These are phyloP conservation scores for Pythium dissimile DNA, from an alignment of 352 stramenopile genomes.

Conservation along the genomic window DNA sequence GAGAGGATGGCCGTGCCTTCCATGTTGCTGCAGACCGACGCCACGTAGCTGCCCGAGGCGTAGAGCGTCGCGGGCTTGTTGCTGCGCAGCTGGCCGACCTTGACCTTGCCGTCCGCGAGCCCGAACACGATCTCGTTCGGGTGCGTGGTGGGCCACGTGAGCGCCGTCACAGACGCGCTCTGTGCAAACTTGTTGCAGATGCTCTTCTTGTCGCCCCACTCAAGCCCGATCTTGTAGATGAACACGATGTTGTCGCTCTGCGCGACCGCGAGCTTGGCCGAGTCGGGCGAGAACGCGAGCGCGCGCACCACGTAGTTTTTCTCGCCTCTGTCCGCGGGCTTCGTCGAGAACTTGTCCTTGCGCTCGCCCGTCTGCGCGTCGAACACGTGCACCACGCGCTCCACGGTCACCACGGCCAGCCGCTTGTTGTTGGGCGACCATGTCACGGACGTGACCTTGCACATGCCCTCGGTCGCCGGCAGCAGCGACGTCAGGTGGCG, in stretches of 20 bases:
- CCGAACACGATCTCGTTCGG: constrained; percentile 94
- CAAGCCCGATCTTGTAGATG: constrained; percentile 94
- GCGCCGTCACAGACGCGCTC: constrained; percentile 73
- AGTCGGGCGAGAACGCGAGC: constrained; percentile 92
- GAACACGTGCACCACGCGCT: constrained; percentile 92
- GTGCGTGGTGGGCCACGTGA: constrained; percentile 90
- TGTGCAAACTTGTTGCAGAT: constrained; percentile 96
- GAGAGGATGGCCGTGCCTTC: constrained; percentile 88
- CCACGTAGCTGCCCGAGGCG: constrained; percentile 78
- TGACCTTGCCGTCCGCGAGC: constrained; percentile 92
- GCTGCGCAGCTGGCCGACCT: constrained; percentile 89
- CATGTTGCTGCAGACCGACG: constrained; percentile 78
- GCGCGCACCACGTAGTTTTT: constrained; percentile 94
- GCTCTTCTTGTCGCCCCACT: constrained; percentile 95
- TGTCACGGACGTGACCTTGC: constrained; percentile 90
- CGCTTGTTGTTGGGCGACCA: constrained; percentile 93
- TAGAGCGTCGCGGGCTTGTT: constrained; percentile 93
- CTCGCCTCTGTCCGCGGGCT: constrained; percentile 91
- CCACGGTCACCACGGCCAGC: constrained; percentile 91
- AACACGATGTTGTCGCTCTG: constrained; percentile 97
- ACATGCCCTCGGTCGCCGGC: constrained; percentile 87
- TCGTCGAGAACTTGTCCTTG: constrained; percentile 96
- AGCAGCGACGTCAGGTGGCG: constrained; percentile 90
- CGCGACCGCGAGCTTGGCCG: constrained; percentile 92
- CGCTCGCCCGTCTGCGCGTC: constrained; percentile 90